Percentiles rank a stretch among this genome's conserved stretches.
Conservation (phyloP, 805 yeast genomes). For the Ogataea thermomethanolica region DNA sequence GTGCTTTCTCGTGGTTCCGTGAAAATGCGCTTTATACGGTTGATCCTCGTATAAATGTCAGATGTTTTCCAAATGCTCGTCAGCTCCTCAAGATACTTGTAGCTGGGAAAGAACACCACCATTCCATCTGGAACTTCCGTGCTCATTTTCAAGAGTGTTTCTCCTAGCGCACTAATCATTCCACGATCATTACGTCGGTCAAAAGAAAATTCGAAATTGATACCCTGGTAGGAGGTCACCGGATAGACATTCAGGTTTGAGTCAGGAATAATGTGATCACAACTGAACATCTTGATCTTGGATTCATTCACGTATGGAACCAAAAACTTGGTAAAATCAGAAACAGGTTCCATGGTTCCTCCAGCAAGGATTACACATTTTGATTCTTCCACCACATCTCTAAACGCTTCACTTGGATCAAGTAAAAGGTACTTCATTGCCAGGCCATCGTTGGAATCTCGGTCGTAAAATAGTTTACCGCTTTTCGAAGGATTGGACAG, state of each 20-base stretch:
- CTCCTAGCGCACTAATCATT: slow-evolving; percentile 52
- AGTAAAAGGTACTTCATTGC: slow-evolving; percentile 65
- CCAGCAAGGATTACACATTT: slow-evolving; percentile 81
- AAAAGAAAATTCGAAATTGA: slow-evolving; percentile 62
- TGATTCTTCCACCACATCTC: slow-evolving; percentile 59
- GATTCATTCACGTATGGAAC: slow-evolving; percentile 51
- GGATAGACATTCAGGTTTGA: slow-evolving; percentile 62
- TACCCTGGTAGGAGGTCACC: slow-evolving; percentile 30
- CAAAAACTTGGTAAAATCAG: slow-evolving; percentile 64
- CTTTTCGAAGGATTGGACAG: slow-evolving; percentile 73
- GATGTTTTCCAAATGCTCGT: slow-evolving; percentile 48
- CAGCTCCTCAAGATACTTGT: slow-evolving; percentile 59
- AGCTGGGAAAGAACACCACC: slow-evolving; percentile 84
- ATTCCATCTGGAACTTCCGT: slow-evolving; percentile 63
- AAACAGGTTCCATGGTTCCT: slow-evolving; percentile 90
- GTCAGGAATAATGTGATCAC: slow-evolving; percentile 82
- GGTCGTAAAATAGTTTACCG: slow-evolving; percentile 71
- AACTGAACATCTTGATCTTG: slow-evolving; percentile 53
- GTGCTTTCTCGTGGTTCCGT: slow-evolving; percentile 50
- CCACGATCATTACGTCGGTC: slow-evolving; percentile 48
- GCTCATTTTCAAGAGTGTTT: slow-evolving; percentile 40
- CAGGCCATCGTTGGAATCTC: slow-evolving; percentile 29
- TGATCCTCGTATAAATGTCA: slow-evolving; percentile 33
- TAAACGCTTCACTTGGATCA: slow-evolving; percentile 73
- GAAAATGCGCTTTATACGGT: slow-evolving; percentile 45